Conservation (phyloP, 2,329 filamentous ascomycete species). For the Trichoderma breve region DNA sequence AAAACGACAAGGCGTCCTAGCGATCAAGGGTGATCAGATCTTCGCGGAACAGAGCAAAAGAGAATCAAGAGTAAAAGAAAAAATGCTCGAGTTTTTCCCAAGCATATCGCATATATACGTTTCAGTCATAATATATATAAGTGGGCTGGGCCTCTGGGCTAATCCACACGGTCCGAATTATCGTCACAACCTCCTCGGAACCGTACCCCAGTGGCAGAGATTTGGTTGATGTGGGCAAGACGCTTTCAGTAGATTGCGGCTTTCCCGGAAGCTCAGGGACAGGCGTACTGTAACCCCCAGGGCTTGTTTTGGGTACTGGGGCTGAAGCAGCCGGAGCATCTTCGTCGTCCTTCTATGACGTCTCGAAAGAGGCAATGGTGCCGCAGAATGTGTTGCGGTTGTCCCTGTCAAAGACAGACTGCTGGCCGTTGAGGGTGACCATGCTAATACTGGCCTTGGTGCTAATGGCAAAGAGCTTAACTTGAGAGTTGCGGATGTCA, state of each 20-base stretch:
- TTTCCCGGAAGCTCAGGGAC: neutral
- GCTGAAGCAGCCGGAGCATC: neutral
- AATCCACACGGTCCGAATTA: conserved; percentile 13
- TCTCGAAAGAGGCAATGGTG: conserved; percentile 53
- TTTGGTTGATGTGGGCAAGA: neutral
- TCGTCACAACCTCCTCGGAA: neutral
- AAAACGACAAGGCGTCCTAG: neutral
- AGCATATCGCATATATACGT: conserved; percentile 16
- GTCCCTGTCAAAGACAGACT: conserved; percentile 54
- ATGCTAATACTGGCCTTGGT: conserved; percentile 76
- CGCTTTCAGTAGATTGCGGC: neutral
- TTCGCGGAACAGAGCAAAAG: neutral
- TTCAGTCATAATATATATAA: conserved; percentile 20
- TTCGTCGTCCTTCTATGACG: conserved; percentile 26
- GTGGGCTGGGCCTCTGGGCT: neutral
- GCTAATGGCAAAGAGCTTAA: conserved; percentile 66
- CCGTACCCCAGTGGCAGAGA: neutral
- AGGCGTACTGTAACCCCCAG: neutral
- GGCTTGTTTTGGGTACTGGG: neutral
- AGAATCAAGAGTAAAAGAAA: neutral
- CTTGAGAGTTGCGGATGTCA: conserved; percentile 64
- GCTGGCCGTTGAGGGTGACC: conserved; percentile 60
- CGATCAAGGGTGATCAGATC: neutral
- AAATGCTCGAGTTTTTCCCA: neutral
- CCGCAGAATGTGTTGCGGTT: conserved; percentile 67